These are phyloP conservation scores for Excoecaria cochinchinensis DNA, from an alignment of 345 rosid species.

Conservation along the genomic window DNA sequence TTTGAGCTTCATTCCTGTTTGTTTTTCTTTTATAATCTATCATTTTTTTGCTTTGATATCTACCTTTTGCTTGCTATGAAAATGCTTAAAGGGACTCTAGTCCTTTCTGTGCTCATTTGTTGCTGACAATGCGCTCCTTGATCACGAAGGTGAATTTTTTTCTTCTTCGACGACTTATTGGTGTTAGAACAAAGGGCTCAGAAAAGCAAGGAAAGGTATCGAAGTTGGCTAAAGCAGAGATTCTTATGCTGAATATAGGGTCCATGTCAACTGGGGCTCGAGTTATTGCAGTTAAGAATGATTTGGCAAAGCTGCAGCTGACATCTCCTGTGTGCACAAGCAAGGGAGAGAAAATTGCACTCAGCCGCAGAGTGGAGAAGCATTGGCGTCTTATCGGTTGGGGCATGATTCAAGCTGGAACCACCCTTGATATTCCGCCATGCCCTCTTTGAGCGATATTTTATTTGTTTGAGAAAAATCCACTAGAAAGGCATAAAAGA, in stretches of 20 bases:
- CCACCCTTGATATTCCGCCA: conserved; percentile 72
- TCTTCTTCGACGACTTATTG: conserved; percentile 77
- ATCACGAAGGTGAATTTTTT: conserved; percentile 73
- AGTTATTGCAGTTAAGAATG: conserved; percentile 81
- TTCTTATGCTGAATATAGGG: conserved; percentile 90
- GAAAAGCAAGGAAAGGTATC: conserved; percentile 94
- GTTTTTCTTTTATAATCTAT: too few relatives aligned
- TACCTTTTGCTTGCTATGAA: too few relatives aligned
- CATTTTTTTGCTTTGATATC: too few relatives aligned
- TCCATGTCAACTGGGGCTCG: conserved; percentile 97
- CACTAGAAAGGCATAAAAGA: not conserved
- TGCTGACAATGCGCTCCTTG: too few relatives aligned
- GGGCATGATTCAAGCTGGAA: conserved; percentile 97
- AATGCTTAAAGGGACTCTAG: too few relatives aligned
- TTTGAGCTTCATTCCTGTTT: too few relatives aligned
- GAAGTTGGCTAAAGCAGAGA: conserved; percentile 80
- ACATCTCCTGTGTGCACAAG: conserved; percentile 93
- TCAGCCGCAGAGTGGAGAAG: conserved; percentile 81
- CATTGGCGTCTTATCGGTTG: conserved; percentile 96
- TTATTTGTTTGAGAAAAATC: not conserved
- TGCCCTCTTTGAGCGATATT: conserved; percentile 32
- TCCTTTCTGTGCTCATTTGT: too few relatives aligned
- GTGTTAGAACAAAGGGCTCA: conserved; percentile 92
- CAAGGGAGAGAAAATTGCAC: conserved; percentile 83
- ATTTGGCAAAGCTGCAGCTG: conserved; percentile 86